phyloP scores from a whole-genome alignment of 169 alveolate species.

The Pseudocohnilembus persalinus region DNA sequence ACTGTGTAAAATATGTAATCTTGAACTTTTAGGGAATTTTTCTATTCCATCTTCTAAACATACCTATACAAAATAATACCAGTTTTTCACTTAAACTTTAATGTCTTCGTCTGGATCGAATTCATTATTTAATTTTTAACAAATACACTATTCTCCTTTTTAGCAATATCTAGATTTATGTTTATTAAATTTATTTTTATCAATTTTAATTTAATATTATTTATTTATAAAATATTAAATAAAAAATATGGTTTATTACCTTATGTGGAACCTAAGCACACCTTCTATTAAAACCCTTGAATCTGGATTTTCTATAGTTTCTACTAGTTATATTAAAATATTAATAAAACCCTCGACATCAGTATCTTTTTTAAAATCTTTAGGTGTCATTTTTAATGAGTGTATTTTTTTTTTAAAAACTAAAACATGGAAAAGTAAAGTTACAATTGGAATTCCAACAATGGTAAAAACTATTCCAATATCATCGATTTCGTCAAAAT shows the following conservation, averaged over 20 bases:
- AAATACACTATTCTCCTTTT: not conserved
- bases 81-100: conserved; percentile 18
- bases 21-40: conserved; percentile 32
- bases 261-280: conserved; percentile 36
- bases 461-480: conserved; percentile 42
- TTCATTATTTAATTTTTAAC: conserved; percentile 27
- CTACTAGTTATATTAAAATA: conserved; percentile 32
- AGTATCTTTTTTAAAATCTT: conserved; percentile 34
- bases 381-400: conserved; percentile 13
- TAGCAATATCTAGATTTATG: not conserved
- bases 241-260: conserved; percentile 16
- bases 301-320: conserved; percentile 19
- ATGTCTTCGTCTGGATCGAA: conserved; percentile 21
- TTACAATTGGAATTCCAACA: conserved; percentile 33
- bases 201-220: too few species aligned
- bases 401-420: conserved; percentile 6
- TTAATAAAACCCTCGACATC: conserved; percentile 35
- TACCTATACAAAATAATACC: conserved; percentile 30
- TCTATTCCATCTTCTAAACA: conserved; percentile 34
- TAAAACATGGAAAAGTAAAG: conserved; percentile 17
- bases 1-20: conserved; percentile 31
- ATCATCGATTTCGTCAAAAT: conserved; percentile 24
- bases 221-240: conserved; percentile 10
- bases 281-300: conserved; percentile 39
- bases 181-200: too few species aligned